A percentile compares a stretch with the other conserved stretches of the same genome.
Conservation (phyloP, 2,329 filamentous ascomycete species). For the Grosmannia clavigera region DNA sequence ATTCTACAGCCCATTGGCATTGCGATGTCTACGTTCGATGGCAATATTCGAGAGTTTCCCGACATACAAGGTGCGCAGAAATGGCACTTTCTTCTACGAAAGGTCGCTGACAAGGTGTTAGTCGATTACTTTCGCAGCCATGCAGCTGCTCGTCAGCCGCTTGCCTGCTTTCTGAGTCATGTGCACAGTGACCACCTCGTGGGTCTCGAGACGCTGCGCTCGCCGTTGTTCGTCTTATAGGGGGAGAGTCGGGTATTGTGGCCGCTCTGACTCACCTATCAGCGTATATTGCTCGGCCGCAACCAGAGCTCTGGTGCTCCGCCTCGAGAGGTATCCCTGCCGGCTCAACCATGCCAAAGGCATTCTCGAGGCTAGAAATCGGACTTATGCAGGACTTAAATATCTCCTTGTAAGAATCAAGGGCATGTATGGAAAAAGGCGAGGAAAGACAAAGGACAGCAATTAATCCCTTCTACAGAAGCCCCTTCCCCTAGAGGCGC, state of each 20-base stretch:
- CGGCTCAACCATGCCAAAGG: slow-evolving; percentile 72
- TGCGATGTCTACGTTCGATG: slow-evolving; percentile 9
- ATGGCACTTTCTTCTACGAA: not conserved
- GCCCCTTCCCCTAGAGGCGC: slow-evolving; percentile 69
- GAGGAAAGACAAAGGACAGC: not conserved
- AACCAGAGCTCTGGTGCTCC: slow-evolving; percentile 68
- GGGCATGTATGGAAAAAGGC: too few relatives aligned
- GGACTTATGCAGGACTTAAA: slow-evolving; percentile 65
- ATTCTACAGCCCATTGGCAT: not conserved
- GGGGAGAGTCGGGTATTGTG: not conserved
- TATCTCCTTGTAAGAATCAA: slow-evolving; percentile 43
- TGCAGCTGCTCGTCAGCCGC: slow-evolving; percentile 42
- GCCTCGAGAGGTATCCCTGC: slow-evolving; percentile 66
- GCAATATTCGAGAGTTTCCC: slow-evolving; percentile 6
- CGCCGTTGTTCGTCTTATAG: slow-evolving; percentile 50
- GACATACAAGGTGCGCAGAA: slow-evolving; percentile 8
- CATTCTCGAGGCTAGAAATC: slow-evolving; percentile 59
- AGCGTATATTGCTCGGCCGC: slow-evolving; percentile 79
- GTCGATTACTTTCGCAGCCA: slow-evolving; percentile 70
- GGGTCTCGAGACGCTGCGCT: slow-evolving; percentile 63
- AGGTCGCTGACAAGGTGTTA: slow-evolving; percentile 19
- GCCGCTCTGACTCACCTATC: not conserved
- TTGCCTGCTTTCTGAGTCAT: slow-evolving; percentile 85
- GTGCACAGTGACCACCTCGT: slow-evolving; percentile 82
- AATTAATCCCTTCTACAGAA: slow-evolving; percentile 34